Base-by-base conservation (phyloP, 2,329 filamentous ascomycete genomes). In the Talaromyces sp. region DNA sequence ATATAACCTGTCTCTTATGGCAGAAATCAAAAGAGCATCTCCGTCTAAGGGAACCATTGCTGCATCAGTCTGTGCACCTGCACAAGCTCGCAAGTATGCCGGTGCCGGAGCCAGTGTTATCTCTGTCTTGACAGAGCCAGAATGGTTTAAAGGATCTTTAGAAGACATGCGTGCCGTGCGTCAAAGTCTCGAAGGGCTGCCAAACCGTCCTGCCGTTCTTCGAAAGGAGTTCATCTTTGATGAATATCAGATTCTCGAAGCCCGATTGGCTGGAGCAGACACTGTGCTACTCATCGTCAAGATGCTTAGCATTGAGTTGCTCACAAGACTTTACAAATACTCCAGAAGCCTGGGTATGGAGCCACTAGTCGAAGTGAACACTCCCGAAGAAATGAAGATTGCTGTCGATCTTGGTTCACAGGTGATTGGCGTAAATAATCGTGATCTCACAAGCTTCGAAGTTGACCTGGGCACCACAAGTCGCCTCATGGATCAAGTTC, bases 131-230 rank as follows among this genome's bases (percentile, higher is more conserved):
- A 99, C 95, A 0, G 95, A 99, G 77, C 95, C 96, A 0, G 90
- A 98, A 72, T 99, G 95, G 95, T 99, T 99, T 82, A 98, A 97
- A 78, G 95, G 95, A 55, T 96, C 90, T 75, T 93, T 99, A 63
- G 93, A 99, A 62, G 95, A 99, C 73, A 80, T 99, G 59, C 86
- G 90, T 63, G 87, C 89, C 36, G 95, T 98, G 32, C 87, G 95
- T 52, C 90, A 93, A 75, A 92, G 91, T 55, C 80, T 99, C n/a
- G 86, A 92, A 68, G 89, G 90, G 13, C 92, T 99, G 88, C 88
- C 91, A 1, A 96, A 97, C 73, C 85, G 95, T 58, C 96, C 95
- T 2, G 96, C 93, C 1, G 85, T 99, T 13, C 80, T 99, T 32
- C 88, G 96, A 27, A 99, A 99, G 73, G 95, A 99, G 69, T 99